These are phyloP conservation scores for Bruguiera hainesii DNA, from an alignment of 441 rosid genomes.

Conservation along the genomic window DNA sequence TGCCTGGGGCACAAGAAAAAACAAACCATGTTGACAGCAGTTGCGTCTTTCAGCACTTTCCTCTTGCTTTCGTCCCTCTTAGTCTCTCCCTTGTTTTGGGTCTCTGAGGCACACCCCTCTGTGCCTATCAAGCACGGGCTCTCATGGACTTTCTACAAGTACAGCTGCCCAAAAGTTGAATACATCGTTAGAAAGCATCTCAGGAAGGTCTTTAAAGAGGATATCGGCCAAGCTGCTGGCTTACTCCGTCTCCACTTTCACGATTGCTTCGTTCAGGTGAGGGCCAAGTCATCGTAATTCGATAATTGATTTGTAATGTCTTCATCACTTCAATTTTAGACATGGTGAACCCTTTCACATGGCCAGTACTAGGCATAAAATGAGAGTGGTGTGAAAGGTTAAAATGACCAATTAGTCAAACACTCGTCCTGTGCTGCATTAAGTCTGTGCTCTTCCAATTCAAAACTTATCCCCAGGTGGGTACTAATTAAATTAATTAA, in stretches of 20 bases:
- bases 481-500: no score
- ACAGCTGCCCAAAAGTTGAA: constrained; percentile 54
- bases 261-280: constrained; percentile 76
- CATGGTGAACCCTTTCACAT: no score
- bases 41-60: constrained; percentile 15
- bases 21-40: background rate
- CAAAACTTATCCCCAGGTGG: no score
- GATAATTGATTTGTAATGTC: no score
- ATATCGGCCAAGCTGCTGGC: constrained; percentile 72
- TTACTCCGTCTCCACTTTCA: constrained; percentile 73
- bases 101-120: constrained; percentile 20
- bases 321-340: no score
- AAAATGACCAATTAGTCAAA: no score
- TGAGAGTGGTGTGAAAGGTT: no score
- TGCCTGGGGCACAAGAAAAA: background rate
- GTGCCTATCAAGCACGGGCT: constrained; percentile 44
- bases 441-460: no score
- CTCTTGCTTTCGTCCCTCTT: constrained; percentile 25
- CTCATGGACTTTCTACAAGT: constrained; percentile 47
- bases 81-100: constrained; percentile 13
- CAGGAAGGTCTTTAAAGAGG: constrained; percentile 48
- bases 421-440: no score
- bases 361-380: no score
- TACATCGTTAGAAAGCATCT: constrained; percentile 46
- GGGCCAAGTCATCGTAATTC: no score